Base-by-base conservation (phyloP, 108 stramenopile genomes). In the Nitzschia inconspicua region DNA sequence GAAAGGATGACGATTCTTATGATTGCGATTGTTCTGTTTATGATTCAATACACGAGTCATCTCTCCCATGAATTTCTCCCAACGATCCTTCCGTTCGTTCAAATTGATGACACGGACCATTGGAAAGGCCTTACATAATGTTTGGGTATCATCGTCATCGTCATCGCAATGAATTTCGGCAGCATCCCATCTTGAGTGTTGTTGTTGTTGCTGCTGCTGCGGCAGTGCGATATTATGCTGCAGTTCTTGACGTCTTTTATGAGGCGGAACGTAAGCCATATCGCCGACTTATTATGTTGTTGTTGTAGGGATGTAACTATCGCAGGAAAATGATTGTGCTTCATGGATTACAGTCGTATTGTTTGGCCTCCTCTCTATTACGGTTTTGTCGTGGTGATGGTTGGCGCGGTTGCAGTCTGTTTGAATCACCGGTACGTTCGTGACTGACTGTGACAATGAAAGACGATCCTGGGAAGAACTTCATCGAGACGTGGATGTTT, bases 101-200 rank as follows among this genome's bases (percentile, higher is more conserved):
- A 76, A 26, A 44, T 76, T 76, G 57, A 76, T 70, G 53, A 65
- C 66, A 29, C 60, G 47, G 9, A 73, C 67, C 26, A n/a, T 27
- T 3, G 48, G 30, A 54, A 68, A 68, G 16, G 59, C 37, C 4
- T 42, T 31, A 22, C 52, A 65, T 6, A 65, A 63, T 7, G 37
- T 24, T 29, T 22, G 14, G 40, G 34, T 1, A 27, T 53, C 23
- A 28, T 31, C 30, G 7, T 31, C 28, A 3, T 16, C 13, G 0
- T 10, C 20, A n/a, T n/a, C n/a, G n/a, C n/a, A n/a, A n/a, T n/a
- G n/a, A 19, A 27, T 36, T 55, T 14, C 31, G 26, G 8, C 35
- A 19, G 34, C 6, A 9, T 23, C 4, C 18, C 28, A 31, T 27
- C 28, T 30, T n/a, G n/a, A 30, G 14, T 51, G 8, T 51, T 30